Evolutionary conservation across 1,139 yeast genomes (phyloP), one percentile per base, ranked within the genome.

Genomic region (Blastobotrys persicus): DNA sequence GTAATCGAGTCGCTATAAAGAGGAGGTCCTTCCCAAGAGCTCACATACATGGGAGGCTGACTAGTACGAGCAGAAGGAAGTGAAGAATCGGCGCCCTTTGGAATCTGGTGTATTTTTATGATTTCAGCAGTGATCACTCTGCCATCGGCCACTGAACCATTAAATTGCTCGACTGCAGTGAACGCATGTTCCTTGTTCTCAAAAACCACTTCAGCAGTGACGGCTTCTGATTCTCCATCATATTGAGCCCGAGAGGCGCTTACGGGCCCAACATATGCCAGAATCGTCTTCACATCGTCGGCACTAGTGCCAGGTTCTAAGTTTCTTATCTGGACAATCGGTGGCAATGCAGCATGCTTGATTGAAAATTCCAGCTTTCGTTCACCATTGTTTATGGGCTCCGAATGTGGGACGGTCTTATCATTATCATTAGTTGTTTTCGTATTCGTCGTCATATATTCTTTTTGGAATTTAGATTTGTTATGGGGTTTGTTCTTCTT

Each of bases 61-160:
- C 18, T 16, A n/a, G n/a, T 23, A 23, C 9, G 28, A 23, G 26
- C 26, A 12, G 16, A 41, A 6, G 28, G 31, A 7, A 38, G 41
- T 38, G 19, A 9, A 9, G 28, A 41, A 19, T 45, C 49, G 4
- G 46, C 33, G 33, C 40, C 46, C 11, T 44, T 44, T 14, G 55
- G 53, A 23, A 64, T 61, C 9, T 54, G 46, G 47, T 57, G 61
- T 26, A 55, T 49, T 37, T 61, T 54, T 26, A 57, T 50, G 34
- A 64, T 53, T 14, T 46, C 43, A 11, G 63, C 65, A 7, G 42
- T 43, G 14, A 64, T 49, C 31, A 47, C 41, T n/a, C 61, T 53
- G 6, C 65, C 64, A 45, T 64, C 68, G 3, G 67, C 67, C 4
- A 47, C 44, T 1, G 63, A 57, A 9, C 62, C 62, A 46, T 64